Evolutionary conservation across 2,329 filamentous ascomycete genomes (phyloP).

Genomic region (Beauveria pseudobassiana): DNA sequence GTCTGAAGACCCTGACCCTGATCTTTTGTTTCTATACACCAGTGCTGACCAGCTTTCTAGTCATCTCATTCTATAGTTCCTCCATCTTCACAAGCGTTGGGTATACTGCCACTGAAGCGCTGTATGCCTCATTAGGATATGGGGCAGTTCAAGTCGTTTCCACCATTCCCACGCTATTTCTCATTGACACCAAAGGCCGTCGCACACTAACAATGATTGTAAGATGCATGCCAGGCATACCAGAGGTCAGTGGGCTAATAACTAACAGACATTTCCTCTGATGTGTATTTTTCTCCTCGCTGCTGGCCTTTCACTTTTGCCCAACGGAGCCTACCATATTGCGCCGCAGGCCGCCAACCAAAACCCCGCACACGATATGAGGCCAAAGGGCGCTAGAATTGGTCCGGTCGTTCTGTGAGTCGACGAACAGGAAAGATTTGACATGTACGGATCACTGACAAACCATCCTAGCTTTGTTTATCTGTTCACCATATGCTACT

Average conservation of each 20-base stretch:
- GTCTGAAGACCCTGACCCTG: not conserved
- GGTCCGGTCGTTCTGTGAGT: slow-evolving; percentile 16
- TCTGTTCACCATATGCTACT: slow-evolving; percentile 22
- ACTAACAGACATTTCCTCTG: slow-evolving; percentile 19
- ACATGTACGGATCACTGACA: not conserved
- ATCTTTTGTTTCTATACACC: slow-evolving; percentile 33
- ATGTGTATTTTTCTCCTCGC: slow-evolving; percentile 22
- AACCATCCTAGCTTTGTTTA: slow-evolving; percentile 19
- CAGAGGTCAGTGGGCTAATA: slow-evolving; percentile 5
- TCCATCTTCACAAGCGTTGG: slow-evolving; percentile 50
- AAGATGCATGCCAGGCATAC: slow-evolving; percentile 3
- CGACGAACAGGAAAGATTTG: not conserved
- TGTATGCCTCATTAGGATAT: slow-evolving; percentile 34
- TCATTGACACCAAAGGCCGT: slow-evolving; percentile 24
- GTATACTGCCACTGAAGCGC: slow-evolving; percentile 40
- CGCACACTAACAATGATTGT: slow-evolving; percentile 20
- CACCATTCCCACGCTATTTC: slow-evolving; percentile 24
- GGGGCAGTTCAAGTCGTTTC: slow-evolving; percentile 39
- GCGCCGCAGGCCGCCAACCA: slow-evolving; percentile 12
- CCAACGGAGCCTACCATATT: slow-evolving; percentile 12
- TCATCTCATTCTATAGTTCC: slow-evolving; percentile 64
- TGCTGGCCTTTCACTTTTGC: slow-evolving; percentile 19
- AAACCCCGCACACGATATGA: slow-evolving; percentile 11
- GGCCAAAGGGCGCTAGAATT: slow-evolving; percentile 14
- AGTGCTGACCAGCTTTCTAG: slow-evolving; percentile 8